Conservation (phyloP, 2,329 filamentous ascomycete genomes). For the Leptographium flavum region DNA sequence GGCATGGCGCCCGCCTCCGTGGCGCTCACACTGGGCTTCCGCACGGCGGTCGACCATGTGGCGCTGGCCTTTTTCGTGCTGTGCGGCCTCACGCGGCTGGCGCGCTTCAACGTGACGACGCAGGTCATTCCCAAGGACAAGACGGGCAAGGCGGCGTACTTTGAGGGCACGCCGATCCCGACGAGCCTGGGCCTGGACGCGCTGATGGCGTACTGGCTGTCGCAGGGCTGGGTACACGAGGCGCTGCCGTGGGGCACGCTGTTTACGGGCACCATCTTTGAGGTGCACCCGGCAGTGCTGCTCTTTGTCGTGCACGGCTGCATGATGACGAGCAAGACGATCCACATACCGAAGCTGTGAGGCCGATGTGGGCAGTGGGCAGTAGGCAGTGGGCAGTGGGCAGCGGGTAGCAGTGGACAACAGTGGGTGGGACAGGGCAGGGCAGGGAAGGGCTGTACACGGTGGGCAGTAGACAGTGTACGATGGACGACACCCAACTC, state of each 20-base stretch:
- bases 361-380: neutral
- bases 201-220: slow-evolving; percentile 83
- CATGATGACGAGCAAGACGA: slow-evolving; percentile 87
- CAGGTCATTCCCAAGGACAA: slow-evolving; percentile 81
- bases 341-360: slow-evolving; percentile 83
- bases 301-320: slow-evolving; percentile 83
- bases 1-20: slow-evolving; percentile 78
- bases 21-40: slow-evolving; percentile 79
- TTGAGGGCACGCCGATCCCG: slow-evolving; percentile 93
- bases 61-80: slow-evolving; percentile 80
- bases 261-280: slow-evolving; percentile 51
- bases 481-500: neutral
- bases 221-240: slow-evolving; percentile 63
- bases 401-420: neutral
- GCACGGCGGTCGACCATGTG: slow-evolving; percentile 70
- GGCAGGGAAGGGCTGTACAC: neutral
- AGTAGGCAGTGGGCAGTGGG: neutral
- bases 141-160: slow-evolving; percentile 83
- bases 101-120: slow-evolving; percentile 95
- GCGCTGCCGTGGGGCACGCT: slow-evolving; percentile 63
- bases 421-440: neutral
- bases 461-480: too few relatives aligned
- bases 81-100: slow-evolving; percentile 81
- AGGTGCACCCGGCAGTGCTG: slow-evolving; percentile 70
- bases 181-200: slow-evolving; percentile 70